Evolutionary conservation across 1,139 yeast species (phyloP).

Genomic region (Lodderomyces metapsilosis): DNA sequence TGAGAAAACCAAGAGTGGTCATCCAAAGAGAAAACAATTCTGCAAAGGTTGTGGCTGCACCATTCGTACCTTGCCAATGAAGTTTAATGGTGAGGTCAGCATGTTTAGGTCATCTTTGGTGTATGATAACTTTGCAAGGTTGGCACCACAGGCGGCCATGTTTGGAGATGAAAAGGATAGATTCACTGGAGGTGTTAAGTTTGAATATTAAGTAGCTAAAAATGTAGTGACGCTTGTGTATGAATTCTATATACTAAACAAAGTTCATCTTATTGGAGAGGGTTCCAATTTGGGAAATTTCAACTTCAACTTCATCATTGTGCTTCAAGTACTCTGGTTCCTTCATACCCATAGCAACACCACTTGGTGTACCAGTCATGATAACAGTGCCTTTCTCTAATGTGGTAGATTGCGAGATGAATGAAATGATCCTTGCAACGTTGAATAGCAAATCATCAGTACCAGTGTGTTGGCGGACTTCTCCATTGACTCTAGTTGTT

Average conservation of each 20-base stretch:
- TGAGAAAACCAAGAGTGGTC: too few relatives aligned
- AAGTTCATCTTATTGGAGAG: slow-evolving; percentile 1
- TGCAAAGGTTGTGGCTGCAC: too few relatives aligned
- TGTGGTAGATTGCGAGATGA: background rate
- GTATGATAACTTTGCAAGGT: too few relatives aligned
- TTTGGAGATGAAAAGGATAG: too few relatives aligned
- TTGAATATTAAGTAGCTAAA: too few relatives aligned
- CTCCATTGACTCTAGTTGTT: background rate
- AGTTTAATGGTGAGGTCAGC: too few relatives aligned
- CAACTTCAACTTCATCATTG: background rate
- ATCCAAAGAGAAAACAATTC: too few relatives aligned
- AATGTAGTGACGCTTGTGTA: too few relatives aligned
- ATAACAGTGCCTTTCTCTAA: background rate
- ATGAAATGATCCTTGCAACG: background rate
- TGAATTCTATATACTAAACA: background rate
- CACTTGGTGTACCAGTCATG: slow-evolving; percentile 3
- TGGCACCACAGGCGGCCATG: too few relatives aligned
- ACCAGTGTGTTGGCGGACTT: slow-evolving; percentile 1
- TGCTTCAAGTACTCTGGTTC: background rate
- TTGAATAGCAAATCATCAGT: background rate
- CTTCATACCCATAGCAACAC: slow-evolving; percentile 2
- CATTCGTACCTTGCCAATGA: too few relatives aligned
- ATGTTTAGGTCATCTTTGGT: too few relatives aligned
- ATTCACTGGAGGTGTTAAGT: too few relatives aligned
- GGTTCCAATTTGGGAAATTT: background rate